phyloP scores from a whole-genome alignment of 2,329 filamentous ascomycete genomes.

The Sphaerostilbella broomeana region DNA sequence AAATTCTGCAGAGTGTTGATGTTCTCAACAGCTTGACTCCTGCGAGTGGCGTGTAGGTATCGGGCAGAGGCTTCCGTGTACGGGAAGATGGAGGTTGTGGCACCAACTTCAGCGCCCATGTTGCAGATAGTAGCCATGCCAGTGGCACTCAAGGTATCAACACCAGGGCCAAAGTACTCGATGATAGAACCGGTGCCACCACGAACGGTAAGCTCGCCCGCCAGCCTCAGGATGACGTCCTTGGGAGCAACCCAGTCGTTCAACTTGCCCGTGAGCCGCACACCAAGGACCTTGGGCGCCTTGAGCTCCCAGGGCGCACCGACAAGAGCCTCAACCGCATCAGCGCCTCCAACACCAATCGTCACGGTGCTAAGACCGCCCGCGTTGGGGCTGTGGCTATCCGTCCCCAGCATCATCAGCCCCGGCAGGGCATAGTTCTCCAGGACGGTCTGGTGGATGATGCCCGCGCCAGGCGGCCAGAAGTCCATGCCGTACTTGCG shows the following conservation, averaged over 20 bases:
- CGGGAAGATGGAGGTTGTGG: constrained; percentile 93
- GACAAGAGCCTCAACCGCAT: constrained; percentile 93
- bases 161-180: constrained; percentile 87
- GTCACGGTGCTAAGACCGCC: constrained; percentile 89
- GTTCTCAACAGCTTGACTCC: constrained; percentile 55
- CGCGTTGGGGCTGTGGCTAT: constrained; percentile 96
- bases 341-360: constrained; percentile 93
- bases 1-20: constrained; percentile 55
- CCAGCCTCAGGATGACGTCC: constrained; percentile 87
- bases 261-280: constrained; percentile 75
- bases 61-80: constrained; percentile 78
- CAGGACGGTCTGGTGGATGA: constrained; percentile 95
- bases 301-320: constrained; percentile 97
- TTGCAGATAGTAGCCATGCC: constrained; percentile 91
- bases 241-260: constrained; percentile 91
- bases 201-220: constrained; percentile 82
- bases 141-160: constrained; percentile 81
- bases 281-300: constrained; percentile 83
- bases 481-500: constrained; percentile 93
- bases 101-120: constrained; percentile 87
- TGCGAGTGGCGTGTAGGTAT: constrained; percentile 79
- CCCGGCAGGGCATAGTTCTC: constrained; percentile 98
- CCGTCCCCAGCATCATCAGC: constrained; percentile 97
- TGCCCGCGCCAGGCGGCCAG: constrained; percentile 88
- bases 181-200: constrained; percentile 93